A percentile compares a stretch with the other conserved stretches of the same genome.
These are phyloP conservation scores for Xerocomus tenax DNA, from an alignment of 1,284 basidiomycete species.

Conservation along the genomic window DNA sequence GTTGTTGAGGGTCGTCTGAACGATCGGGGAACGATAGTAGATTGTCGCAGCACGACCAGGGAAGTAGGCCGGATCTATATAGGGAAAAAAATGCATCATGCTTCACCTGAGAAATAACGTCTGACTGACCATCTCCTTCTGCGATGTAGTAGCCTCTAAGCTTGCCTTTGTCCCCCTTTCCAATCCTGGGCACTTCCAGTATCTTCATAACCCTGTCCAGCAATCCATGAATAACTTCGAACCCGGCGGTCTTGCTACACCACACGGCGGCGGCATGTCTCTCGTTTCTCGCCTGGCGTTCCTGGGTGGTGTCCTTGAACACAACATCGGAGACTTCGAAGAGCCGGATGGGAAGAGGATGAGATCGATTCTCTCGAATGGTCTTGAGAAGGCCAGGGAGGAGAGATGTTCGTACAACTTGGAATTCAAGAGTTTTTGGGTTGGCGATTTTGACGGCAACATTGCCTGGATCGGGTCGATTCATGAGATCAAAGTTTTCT, in stretches of 20 bases:
- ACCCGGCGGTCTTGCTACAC: slow-evolving; percentile 94
- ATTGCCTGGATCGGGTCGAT: slow-evolving; percentile 74
- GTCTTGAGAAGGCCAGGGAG: slow-evolving; percentile 95
- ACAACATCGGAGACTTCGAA: slow-evolving; percentile 95
- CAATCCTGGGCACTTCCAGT: slow-evolving; percentile 80
- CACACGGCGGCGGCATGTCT: slow-evolving; percentile 85
- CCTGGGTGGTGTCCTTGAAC: slow-evolving; percentile 70
- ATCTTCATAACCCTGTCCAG: slow-evolving; percentile 92
- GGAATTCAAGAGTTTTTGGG: slow-evolving; percentile 95
- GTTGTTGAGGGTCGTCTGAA: slow-evolving; percentile 11
- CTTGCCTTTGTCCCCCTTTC: slow-evolving; percentile 47
- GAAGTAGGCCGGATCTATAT: slow-evolving; percentile 82
- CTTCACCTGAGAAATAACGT: background rate
- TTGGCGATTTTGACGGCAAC: slow-evolving; percentile 89
- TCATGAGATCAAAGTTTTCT: slow-evolving; percentile 93
- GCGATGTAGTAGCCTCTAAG: slow-evolving; percentile 86
- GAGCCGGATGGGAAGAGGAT: slow-evolving; percentile 84
- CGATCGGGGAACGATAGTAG: slow-evolving; percentile 61
- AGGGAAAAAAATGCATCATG: background rate
- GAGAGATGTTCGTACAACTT: slow-evolving; percentile 93
- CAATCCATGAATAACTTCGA: slow-evolving; percentile 93
- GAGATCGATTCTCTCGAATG: slow-evolving; percentile 90
- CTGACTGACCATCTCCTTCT: slow-evolving; percentile 63
- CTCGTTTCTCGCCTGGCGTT: slow-evolving; percentile 83
- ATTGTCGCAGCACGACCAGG: slow-evolving; percentile 89